phyloP scores from a whole-genome alignment of 768 basidiomycete species.

The Podaxis sp. region DNA sequence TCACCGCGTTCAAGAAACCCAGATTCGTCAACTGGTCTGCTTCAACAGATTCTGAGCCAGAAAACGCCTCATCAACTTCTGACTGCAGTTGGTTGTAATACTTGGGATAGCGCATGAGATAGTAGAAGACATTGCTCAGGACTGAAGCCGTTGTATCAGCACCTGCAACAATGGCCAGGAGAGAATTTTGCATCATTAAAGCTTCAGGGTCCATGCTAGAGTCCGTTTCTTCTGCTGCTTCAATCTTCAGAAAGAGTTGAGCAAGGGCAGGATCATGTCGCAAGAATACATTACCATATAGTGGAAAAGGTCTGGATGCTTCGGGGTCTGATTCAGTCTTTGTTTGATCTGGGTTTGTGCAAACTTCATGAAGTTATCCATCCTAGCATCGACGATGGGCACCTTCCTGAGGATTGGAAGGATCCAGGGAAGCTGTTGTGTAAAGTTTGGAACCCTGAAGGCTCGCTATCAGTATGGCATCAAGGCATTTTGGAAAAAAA shows the following conservation, averaged over 20 bases:
- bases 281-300: constrained; percentile 24
- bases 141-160: constrained; percentile 31
- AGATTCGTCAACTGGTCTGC: constrained; percentile 22
- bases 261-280: background rate
- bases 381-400: constrained; percentile 6
- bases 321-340: constrained; percentile 15
- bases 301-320: constrained; percentile 28
- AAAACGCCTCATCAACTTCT: constrained; percentile 26
- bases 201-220: constrained; percentile 6
- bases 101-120: constrained; percentile 24
- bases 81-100: constrained; percentile 22
- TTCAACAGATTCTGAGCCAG: constrained; percentile 16
- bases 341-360: constrained; percentile 18
- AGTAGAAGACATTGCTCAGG: constrained; percentile 26
- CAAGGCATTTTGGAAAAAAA: background rate
- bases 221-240: constrained; percentile 17
- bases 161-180: constrained; percentile 31
- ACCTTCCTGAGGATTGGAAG: background rate
- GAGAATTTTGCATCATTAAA: constrained; percentile 23
- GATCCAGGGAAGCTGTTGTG: constrained; percentile 16
- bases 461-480: background rate
- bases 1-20: constrained; percentile 33
- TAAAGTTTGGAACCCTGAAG: constrained; percentile 17
- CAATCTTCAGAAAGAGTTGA: constrained; percentile 12
- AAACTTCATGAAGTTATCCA: constrained; percentile 4